phyloP scores from a whole-genome alignment of 306 rosid genomes.

The Dalbergia oliveri region DNA sequence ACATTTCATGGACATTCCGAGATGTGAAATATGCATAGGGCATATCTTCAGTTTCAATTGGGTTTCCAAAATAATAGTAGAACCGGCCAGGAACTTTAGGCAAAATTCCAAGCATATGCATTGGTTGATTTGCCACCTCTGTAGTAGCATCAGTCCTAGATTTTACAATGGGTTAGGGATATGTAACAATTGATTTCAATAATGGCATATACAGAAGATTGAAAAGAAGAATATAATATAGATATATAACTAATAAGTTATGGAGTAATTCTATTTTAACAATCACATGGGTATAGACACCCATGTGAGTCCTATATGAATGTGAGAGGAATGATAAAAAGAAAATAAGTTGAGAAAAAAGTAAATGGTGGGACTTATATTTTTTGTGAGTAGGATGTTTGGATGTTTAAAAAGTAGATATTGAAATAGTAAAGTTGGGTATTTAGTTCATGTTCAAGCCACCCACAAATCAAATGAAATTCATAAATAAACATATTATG shows the following conservation, averaged over 20 bases:
- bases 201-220: neutral
- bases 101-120: constrained; percentile 70
- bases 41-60: constrained; percentile 84
- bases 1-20: too few species aligned
- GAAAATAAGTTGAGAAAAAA: constrained; percentile 19
- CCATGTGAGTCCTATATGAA: too few species aligned
- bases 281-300: too few species aligned
- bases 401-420: too few species aligned
- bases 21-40: too few species aligned
- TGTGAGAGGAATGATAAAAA: too few species aligned
- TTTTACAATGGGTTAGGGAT: neutral
- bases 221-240: constrained; percentile 1
- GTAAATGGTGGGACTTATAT: too few species aligned
- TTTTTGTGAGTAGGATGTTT: too few species aligned
- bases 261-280: too few species aligned
- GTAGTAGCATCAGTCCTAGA: constrained; percentile 52
- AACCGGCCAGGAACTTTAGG: constrained; percentile 89
- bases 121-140: constrained; percentile 76
- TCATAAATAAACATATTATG: constrained; percentile 9
- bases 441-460: neutral
- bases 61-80: constrained; percentile 86
- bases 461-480: constrained; percentile 20
- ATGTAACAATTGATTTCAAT: too few species aligned
- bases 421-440: too few species aligned
- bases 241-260: neutral